phyloP scores from a whole-genome alignment of 768 basidiomycete genomes.

The Tephrocybe sp. region DNA sequence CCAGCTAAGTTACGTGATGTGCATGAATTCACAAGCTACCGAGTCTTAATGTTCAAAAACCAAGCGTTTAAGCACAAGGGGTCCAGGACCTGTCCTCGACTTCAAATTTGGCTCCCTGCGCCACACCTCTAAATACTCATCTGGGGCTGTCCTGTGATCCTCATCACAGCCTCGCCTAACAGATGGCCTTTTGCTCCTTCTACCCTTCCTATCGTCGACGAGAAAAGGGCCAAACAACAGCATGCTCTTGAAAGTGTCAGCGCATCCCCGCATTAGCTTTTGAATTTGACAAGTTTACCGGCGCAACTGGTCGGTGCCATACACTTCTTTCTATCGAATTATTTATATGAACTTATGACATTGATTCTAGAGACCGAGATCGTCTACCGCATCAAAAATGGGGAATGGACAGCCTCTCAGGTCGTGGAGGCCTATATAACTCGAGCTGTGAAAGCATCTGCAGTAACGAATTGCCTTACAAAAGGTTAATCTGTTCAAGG shows the following conservation, averaged over 20 bases:
- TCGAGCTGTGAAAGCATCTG: conserved; percentile 58
- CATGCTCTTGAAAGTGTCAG: conserved; percentile 23
- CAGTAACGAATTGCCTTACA: conserved; percentile 71
- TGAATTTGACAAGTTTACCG: conserved; percentile 33
- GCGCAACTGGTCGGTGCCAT: conserved; percentile 47
- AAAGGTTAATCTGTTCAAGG: conserved; percentile 47
- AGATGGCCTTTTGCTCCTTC: conserved; percentile 39
- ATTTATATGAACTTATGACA: background rate
- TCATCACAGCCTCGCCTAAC: conserved; percentile 2
- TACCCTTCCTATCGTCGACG: conserved; percentile 29
- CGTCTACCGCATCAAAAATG: conserved; percentile 38
- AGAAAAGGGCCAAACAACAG: conserved; percentile 36
- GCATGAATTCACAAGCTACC: no score
- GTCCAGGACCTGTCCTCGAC: no score
- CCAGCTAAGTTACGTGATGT: no score
- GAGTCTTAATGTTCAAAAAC: no score
- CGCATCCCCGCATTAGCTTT: conserved; percentile 16
- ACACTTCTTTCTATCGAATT: background rate
- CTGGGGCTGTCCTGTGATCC: background rate
- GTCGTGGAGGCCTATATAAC: conserved; percentile 62
- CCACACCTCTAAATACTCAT: background rate
- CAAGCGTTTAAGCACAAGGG: no score
- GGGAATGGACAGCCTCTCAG: conserved; percentile 49
- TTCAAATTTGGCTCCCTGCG: no score
- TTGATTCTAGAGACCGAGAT: conserved; percentile 43